Conservation (phyloP, 192 early-diverging fungal species). For the Linnemannia elongata region DNA sequence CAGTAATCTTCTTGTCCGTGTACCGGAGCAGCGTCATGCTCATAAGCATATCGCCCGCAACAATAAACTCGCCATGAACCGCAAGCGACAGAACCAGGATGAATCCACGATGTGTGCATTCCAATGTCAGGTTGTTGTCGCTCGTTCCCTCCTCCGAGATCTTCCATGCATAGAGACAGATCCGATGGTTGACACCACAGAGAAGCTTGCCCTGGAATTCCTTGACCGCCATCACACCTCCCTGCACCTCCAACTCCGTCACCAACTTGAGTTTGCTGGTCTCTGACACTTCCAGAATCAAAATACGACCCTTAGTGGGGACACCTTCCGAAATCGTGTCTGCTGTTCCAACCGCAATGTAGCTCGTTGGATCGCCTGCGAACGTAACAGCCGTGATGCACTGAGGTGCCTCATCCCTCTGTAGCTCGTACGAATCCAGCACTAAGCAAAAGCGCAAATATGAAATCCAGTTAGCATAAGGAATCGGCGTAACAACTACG, state of each 20-base stretch:
- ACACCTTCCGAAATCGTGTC: conserved; percentile 66
- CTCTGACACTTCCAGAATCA: conserved; percentile 70
- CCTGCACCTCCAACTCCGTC: conserved; percentile 62
- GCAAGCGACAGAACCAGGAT: conserved; percentile 71
- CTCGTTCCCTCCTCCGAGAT: conserved; percentile 12
- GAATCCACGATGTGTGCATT: conserved; percentile 55
- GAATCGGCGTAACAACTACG: neutral
- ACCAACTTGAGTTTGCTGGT: conserved; percentile 68
- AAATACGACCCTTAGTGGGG: conserved; percentile 77
- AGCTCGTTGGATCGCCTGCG: conserved; percentile 57
- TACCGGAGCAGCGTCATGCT: conserved; percentile 77
- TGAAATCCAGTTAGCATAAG: neutral
- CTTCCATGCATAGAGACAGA: conserved; percentile 40
- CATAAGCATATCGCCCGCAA: conserved; percentile 89
- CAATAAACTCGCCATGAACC: conserved; percentile 73
- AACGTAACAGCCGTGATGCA: conserved; percentile 62
- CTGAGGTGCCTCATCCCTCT: conserved; percentile 57
- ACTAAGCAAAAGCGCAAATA: conserved; percentile 28
- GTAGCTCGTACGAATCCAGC: conserved; percentile 59
- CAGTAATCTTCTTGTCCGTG: conserved; percentile 59
- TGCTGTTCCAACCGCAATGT: conserved; percentile 84
- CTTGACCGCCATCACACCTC: conserved; percentile 74
- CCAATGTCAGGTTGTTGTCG: conserved; percentile 20
- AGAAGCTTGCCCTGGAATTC: conserved; percentile 75
- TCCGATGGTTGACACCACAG: conserved; percentile 75